A percentile compares a stretch with the other conserved stretches of the same genome.
phyloP scores from a whole-genome alignment of 129 eudicot genomes.

The Dittrichia graveolens region DNA sequence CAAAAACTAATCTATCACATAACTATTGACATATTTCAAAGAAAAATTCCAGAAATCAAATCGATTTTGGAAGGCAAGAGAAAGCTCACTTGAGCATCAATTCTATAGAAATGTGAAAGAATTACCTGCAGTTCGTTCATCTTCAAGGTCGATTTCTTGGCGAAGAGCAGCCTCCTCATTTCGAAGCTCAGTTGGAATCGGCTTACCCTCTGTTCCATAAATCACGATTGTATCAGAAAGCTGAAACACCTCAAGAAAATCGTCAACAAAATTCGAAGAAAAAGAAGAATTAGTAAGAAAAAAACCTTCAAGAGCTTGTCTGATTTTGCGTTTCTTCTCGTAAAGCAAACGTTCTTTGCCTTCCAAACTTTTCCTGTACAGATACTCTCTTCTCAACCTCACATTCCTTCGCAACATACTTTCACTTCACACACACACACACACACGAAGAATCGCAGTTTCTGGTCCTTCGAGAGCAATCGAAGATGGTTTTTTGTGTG shows the following conservation, averaged over 20 bases:
- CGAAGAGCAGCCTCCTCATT: constrained; percentile 96
- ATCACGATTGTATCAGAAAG: not conserved
- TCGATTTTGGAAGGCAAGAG: constrained; percentile 15
- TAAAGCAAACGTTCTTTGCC: constrained; percentile 91
- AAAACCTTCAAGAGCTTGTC: constrained; percentile 81
- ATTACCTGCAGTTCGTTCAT: constrained; percentile 73
- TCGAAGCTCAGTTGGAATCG: constrained; percentile 94
- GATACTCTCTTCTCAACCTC: constrained; percentile 82
- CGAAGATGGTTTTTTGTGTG: constrained; percentile 18
- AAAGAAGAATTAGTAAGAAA: too few relatives aligned
- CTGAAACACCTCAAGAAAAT: not conserved
- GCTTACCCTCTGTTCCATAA: constrained; percentile 75
- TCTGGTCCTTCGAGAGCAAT: not conserved
- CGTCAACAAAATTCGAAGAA: not conserved
- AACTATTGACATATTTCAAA: not conserved
- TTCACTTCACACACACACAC: not conserved
- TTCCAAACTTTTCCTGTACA: constrained; percentile 84
- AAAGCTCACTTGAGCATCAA: not conserved
- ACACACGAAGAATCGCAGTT: not conserved
- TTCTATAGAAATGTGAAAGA: not conserved
- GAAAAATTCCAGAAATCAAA: not conserved
- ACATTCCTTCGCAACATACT: constrained; percentile 63
- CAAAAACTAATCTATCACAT: too few relatives aligned
- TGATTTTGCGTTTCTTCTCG: constrained; percentile 95
- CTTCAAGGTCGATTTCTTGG: constrained; percentile 92